phyloP scores from a whole-genome alignment of 2,329 filamentous ascomycete genomes.

The Ampelomyces quisqualis region DNA sequence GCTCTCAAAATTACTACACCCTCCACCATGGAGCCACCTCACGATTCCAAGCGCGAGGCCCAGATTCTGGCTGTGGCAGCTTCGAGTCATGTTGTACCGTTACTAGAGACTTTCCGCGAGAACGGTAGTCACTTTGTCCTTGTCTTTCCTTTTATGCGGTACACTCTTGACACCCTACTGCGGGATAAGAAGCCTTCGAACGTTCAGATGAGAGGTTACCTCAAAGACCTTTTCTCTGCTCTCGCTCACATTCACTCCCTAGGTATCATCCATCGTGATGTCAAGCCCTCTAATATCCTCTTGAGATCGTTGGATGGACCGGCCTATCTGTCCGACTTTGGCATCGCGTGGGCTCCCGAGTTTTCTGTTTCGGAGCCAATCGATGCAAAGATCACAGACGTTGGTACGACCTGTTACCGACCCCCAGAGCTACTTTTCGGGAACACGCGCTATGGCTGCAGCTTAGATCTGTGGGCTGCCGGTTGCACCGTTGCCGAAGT shows the following conservation, averaged over 20 bases:
- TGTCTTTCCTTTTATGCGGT: constrained; percentile 79
- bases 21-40: constrained; percentile 71
- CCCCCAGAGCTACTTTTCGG: constrained; percentile 90
- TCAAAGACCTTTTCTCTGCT: constrained; percentile 70
- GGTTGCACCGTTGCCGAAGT: constrained; percentile 83
- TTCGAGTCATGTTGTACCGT: constrained; percentile 61
- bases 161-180: constrained; percentile 70
- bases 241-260: constrained; percentile 69
- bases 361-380: constrained; percentile 61
- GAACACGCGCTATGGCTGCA: constrained; percentile 66
- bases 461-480: constrained; percentile 85
- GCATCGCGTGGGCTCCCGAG: constrained; percentile 78
- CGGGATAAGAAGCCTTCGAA: constrained; percentile 46
- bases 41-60: constrained; percentile 78
- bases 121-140: constrained; percentile 74
- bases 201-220: constrained; percentile 49
- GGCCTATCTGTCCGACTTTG: constrained; percentile 85
- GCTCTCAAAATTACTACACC: constrained; percentile 87
- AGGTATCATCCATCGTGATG: constrained; percentile 85
- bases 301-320: constrained; percentile 67
- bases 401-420: constrained; percentile 89
- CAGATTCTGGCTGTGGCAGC: constrained; percentile 66
- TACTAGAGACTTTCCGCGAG: constrained; percentile 70
- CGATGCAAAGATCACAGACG: constrained; percentile 78
- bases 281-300: constrained; percentile 90